Base-by-base conservation (phyloP, 1,284 basidiomycete species). In the Sphaerobolus stellatus region DNA sequence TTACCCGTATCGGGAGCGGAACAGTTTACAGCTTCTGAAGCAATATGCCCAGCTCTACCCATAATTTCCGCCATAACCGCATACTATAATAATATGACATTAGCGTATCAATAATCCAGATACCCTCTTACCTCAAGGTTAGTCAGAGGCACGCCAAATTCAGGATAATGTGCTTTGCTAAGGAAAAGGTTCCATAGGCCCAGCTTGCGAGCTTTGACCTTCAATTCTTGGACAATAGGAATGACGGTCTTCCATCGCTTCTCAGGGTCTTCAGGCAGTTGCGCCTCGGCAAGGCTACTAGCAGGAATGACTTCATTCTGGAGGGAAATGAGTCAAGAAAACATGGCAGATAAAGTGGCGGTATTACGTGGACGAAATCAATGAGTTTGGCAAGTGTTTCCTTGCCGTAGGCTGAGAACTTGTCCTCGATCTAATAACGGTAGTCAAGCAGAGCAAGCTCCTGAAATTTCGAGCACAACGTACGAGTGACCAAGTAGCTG, bases 111-210 rank as follows among this genome's bases (percentile, higher is more conserved):
- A 38, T 31, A 62, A 22, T 8, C 9, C 24, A 11, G 25, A 27
- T 25, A 18, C 14, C 22, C 25, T 50, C 78, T 44, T 59, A 92
- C 92, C 79, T 98, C 95, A 53, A 99, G 79, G 72, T 98, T 98
- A 27, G 86, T 88, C 61, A 98, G 76, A 14, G 90, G 87, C n/a
- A 92, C 87, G 50, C 96, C 95, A 65, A 84, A 79, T 61, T 89
- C 80, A 27, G 93, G 93, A 71, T 96, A 98, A 70, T 97, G 94
- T 46, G 84, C 80, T 73, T 93, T 94, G 79, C 90, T 94, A 59
- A 98, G 77, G 81, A 98, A 98, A 41, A 99, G 80, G 70, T 98
- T 98, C 96, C 96, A 99, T 45, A 99, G 80, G 2, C 96, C 96
- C 36, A 86, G 81, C 63, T 84, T 79, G 73, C 88, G 90, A 3